Conservation (phyloP, 139 green algal species). For the Coelastrella sp. region DNA sequence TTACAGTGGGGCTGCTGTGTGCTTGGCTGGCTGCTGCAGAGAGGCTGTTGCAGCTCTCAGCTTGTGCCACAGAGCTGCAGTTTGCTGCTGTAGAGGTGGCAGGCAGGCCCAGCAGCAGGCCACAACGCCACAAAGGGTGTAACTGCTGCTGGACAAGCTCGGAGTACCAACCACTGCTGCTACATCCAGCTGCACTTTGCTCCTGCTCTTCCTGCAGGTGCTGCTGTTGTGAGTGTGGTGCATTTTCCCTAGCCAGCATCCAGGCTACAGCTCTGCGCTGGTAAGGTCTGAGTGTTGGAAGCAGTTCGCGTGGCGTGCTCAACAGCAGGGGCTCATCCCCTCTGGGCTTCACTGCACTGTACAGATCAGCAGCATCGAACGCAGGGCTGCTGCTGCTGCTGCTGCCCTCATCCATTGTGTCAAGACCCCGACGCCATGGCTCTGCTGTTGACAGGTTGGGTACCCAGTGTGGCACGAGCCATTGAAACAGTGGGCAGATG, state of each 20-base stretch:
- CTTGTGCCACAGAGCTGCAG: not conserved
- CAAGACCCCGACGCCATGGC: not conserved
- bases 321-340: slow-evolving; percentile 66
- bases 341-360: slow-evolving; percentile 69
- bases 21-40: not conserved
- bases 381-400: not conserved
- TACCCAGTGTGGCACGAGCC: slow-evolving; percentile 42
- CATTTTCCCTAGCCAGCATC: slow-evolving; percentile 80
- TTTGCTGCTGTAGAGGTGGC: not conserved
- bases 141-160: slow-evolving; percentile 41
- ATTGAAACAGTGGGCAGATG: not conserved
- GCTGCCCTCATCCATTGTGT: not conserved
- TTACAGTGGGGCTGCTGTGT: not conserved
- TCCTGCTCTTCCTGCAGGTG: not conserved
- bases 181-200: not conserved
- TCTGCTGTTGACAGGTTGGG: not conserved
- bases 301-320: slow-evolving; percentile 53
- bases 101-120: slow-evolving; percentile 28
- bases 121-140: slow-evolving; percentile 75
- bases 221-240: slow-evolving; percentile 20
- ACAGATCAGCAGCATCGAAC: slow-evolving; percentile 74
- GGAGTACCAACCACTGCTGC: not conserved
- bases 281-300: slow-evolving; percentile 81
- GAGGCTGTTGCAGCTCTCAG: not conserved
- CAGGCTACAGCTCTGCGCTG: slow-evolving; percentile 81